phyloP scores from a whole-genome alignment of 2,329 filamentous ascomycete genomes.

The Cercospora janseana region DNA sequence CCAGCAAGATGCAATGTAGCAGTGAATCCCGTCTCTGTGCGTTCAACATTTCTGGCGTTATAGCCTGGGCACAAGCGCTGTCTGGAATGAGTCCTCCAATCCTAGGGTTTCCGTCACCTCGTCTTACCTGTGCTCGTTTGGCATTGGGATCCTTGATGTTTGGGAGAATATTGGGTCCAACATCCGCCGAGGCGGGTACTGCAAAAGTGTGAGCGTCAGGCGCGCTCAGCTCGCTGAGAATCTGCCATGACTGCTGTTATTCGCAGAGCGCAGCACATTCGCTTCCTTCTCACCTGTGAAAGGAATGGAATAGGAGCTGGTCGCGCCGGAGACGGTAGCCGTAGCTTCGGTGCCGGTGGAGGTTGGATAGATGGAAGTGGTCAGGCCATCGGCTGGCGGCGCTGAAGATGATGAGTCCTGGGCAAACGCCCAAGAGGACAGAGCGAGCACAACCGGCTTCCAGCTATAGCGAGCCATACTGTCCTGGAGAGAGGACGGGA shows the following conservation, averaged over 20 bases:
- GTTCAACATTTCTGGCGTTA: conserved; percentile 51
- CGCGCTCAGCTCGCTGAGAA: neutral
- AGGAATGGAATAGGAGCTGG: conserved; percentile 33
- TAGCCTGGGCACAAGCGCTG: conserved; percentile 56
- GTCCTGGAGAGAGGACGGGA: neutral
- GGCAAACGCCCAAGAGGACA: conserved; percentile 25
- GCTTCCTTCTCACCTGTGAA: conserved; percentile 32
- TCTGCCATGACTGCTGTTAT: neutral
- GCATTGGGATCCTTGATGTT: conserved; percentile 65
- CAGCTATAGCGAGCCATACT: conserved; percentile 25
- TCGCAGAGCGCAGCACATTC: too few relatives aligned
- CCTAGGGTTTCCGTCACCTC: neutral
- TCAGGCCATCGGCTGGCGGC: conserved; percentile 25
- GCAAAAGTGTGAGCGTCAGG: neutral
- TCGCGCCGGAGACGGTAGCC: conserved; percentile 32
- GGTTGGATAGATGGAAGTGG: conserved; percentile 17
- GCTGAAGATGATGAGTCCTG: conserved; percentile 26
- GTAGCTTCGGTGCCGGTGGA: conserved; percentile 26
- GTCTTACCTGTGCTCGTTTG: conserved; percentile 55
- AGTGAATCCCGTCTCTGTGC: conserved; percentile 49
- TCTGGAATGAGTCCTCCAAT: neutral
- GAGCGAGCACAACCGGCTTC: conserved; percentile 26
- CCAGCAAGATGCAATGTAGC: conserved; percentile 55
- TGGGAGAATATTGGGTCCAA: conserved; percentile 48
- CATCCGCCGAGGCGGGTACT: conserved; percentile 36